Percentiles rank a stretch among this genome's conserved stretches.
These are phyloP conservation scores for Acacia melanoxylon DNA, from an alignment of 306 rosid species.

Conservation along the genomic window DNA sequence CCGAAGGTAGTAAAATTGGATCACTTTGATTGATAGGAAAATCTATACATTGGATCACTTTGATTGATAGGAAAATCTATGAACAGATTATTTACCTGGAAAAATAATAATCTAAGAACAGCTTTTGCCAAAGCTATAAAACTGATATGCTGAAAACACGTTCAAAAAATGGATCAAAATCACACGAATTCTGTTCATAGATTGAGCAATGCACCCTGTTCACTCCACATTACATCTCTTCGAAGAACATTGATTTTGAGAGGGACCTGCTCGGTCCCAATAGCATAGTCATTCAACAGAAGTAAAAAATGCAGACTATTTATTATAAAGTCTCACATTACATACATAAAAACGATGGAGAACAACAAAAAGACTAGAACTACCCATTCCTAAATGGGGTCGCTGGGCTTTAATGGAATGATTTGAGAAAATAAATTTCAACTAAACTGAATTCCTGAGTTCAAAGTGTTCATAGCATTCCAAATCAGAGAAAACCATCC, in stretches of 20 bases:
- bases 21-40: not conserved
- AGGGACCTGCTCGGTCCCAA: not conserved
- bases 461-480: not conserved
- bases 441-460: not conserved
- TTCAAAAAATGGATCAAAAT: not conserved
- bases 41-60: not conserved
- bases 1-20: not conserved
- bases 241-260: no score
- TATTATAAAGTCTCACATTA: not conserved
- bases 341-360: not conserved
- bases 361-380: not conserved
- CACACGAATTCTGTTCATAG: not conserved
- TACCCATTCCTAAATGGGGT: not conserved
- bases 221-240: no score
- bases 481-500: not conserved
- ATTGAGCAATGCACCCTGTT: not conserved
- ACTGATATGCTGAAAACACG: not conserved
- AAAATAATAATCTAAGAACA: not conserved
- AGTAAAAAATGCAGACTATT: not conserved
- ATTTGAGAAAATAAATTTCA: not conserved
- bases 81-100: not conserved
- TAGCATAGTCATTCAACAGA: not conserved
- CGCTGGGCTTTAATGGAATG: not conserved
- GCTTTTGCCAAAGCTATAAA: not conserved
- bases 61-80: not conserved